Conservation (phyloP, 225 moss, liverwort and hornwort genomes). For the Polytrichum formosum region DNA sequence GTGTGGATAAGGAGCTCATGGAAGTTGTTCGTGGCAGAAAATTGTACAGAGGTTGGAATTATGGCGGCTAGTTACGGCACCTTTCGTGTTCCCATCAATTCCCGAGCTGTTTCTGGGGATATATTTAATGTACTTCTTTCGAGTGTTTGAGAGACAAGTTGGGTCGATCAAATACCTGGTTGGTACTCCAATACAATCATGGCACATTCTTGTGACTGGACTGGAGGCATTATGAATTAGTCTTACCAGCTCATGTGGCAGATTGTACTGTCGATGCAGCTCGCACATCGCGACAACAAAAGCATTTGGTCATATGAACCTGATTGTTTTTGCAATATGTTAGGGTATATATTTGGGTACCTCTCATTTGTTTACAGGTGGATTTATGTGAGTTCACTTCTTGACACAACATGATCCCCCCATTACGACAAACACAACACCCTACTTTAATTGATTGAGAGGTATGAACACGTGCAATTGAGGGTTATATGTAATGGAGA, state of each 20-base stretch:
- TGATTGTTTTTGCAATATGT: background rate
- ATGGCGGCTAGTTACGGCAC: conserved; percentile 38
- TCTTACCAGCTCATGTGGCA: background rate
- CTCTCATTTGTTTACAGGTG: background rate
- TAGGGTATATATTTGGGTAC: background rate
- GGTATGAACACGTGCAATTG: too few relatives aligned
- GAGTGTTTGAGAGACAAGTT: conserved; percentile 49
- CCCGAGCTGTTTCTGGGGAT: conserved; percentile 38
- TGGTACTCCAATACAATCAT: conserved; percentile 7
- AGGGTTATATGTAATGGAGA: too few relatives aligned
- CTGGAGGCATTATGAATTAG: background rate
- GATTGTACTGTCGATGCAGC: conserved; percentile 1
- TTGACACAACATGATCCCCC: too few relatives aligned
- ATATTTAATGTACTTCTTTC: conserved; percentile 46
- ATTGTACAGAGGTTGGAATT: conserved; percentile 36
- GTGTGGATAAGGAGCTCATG: conserved; percentile 8
- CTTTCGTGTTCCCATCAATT: conserved; percentile 33
- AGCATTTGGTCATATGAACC: background rate
- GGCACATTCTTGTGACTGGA: background rate
- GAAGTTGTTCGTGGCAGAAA: conserved; percentile 20
- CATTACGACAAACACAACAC: too few relatives aligned
- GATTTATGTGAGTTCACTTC: background rate
- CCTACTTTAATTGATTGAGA: too few relatives aligned
- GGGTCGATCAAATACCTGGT: conserved; percentile 49
- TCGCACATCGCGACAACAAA: background rate